A percentile compares a stretch with the other conserved stretches of the same genome.
phyloP scores from a whole-genome alignment of 371 early-diverging fungal species.

The Actinomucor elegans region DNA sequence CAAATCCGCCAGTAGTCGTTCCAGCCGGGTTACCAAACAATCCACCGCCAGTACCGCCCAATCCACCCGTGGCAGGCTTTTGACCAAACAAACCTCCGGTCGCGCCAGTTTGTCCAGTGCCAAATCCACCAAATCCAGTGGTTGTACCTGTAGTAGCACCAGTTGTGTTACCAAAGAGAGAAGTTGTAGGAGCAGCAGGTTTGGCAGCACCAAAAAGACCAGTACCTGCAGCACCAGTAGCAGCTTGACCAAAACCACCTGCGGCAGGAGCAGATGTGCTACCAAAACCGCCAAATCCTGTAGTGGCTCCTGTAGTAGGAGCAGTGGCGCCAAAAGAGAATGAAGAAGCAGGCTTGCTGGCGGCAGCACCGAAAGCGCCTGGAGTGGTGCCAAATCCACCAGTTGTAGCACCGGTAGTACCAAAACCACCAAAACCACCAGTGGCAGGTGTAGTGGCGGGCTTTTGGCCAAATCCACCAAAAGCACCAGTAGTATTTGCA shows the following conservation, averaged over 20 bases:
- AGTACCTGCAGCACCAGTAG: slow-evolving; percentile 24
- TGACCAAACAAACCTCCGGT: slow-evolving; percentile 46
- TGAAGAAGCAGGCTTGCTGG: slow-evolving; percentile 46
- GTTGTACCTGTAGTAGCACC: slow-evolving; percentile 31
- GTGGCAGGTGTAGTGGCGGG: slow-evolving; percentile 36
- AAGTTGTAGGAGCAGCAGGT: slow-evolving; percentile 45
- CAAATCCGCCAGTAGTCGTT: slow-evolving; percentile 10
- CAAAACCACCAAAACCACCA: slow-evolving; percentile 32
- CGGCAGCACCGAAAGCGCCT: slow-evolving; percentile 27
- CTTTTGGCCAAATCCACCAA: slow-evolving; percentile 34
- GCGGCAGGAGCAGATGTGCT: slow-evolving; percentile 28
- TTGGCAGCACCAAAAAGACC: slow-evolving; percentile 61
- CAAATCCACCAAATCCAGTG: slow-evolving; percentile 46
- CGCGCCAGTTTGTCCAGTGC: slow-evolving; percentile 31
- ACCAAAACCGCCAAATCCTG: slow-evolving; percentile 2
- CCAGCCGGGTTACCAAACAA: slow-evolving; percentile 24
- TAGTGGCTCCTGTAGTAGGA: not conserved
- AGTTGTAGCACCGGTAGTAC: slow-evolving; percentile 16
- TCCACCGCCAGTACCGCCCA: slow-evolving; percentile 27
- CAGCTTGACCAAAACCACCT: slow-evolving; percentile 39
- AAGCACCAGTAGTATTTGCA: slow-evolving; percentile 25
- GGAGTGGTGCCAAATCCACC: slow-evolving; percentile 19
- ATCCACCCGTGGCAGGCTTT: slow-evolving; percentile 33
- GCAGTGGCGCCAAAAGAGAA: slow-evolving; percentile 42
- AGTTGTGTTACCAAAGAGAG: slow-evolving; percentile 50